A percentile compares a stretch with the other conserved stretches of the same genome.
These are phyloP conservation scores for Eutrema yunnanense DNA, from an alignment of 345 rosid species.

Conservation along the genomic window DNA sequence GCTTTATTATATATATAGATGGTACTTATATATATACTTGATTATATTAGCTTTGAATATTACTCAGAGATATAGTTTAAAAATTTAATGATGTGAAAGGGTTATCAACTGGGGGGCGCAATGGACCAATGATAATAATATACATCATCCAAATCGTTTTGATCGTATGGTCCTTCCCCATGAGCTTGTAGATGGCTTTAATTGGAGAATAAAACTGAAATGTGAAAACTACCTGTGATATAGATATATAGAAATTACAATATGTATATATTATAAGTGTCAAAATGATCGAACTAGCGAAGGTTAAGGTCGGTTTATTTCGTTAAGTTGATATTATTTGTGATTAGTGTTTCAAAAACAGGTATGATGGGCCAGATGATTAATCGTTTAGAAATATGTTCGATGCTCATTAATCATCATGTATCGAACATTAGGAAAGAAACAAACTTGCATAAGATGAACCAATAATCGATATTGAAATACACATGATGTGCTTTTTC, in stretches of 20 bases:
- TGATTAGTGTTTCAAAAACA: neutral
- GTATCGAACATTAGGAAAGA: neutral
- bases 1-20: neutral
- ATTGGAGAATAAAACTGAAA: no score
- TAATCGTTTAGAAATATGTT: neutral
- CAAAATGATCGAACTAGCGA: no score
- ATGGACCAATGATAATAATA: conserved; percentile 17
- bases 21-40: neutral
- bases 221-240: no score
- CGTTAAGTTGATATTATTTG: neutral
- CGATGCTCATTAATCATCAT: neutral
- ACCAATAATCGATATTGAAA: no score
- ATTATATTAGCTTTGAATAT: neutral
- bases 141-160: conserved; percentile 8
- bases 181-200: conserved; percentile 4
- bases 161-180: conserved; percentile 21
- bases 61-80: conserved; percentile 4
- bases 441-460: no score
- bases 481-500: no score
- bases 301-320: neutral
- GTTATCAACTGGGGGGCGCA: conserved; percentile 10
- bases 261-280: no score
- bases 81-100: conserved; percentile 19
- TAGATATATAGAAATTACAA: no score
- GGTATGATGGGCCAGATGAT: neutral